phyloP scores from a whole-genome alignment of 2,329 filamentous ascomycete species.

The Diaporthe australafricana region DNA sequence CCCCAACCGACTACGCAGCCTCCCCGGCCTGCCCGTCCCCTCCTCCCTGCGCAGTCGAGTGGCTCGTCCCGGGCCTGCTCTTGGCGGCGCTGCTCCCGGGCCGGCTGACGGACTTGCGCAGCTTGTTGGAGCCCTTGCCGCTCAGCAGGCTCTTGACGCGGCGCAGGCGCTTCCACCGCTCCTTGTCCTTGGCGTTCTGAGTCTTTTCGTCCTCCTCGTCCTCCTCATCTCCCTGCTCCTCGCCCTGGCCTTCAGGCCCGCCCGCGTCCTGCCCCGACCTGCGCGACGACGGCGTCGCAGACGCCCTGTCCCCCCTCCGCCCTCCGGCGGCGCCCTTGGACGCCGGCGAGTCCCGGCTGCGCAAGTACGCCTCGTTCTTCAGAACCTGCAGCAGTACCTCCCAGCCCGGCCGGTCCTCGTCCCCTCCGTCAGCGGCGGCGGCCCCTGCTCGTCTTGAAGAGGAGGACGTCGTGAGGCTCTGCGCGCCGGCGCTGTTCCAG shows the following conservation, averaged over 20 bases:
- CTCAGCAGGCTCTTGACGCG: slow-evolving; percentile 79
- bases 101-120: slow-evolving; percentile 52
- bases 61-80: slow-evolving; percentile 39
- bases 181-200: slow-evolving; percentile 73
- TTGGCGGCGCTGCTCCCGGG: slow-evolving; percentile 50
- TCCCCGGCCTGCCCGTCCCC: slow-evolving; percentile 21
- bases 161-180: slow-evolving; percentile 78
- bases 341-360: slow-evolving; percentile 48
- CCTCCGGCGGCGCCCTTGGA: slow-evolving; percentile 13
- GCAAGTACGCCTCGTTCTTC: slow-evolving; percentile 68
- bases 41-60: slow-evolving; percentile 29
- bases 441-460: slow-evolving; percentile 23
- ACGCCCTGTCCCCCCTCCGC: slow-evolving; percentile 25
- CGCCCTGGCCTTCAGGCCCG: slow-evolving; percentile 37
- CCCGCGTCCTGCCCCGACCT: background rate
- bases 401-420: slow-evolving; percentile 63
- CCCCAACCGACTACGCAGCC: background rate
- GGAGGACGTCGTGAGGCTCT: slow-evolving; percentile 67
- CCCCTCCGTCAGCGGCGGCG: slow-evolving; percentile 48
- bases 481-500: slow-evolving; percentile 75
- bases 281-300: slow-evolving; percentile 38
- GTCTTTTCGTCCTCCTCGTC: slow-evolving; percentile 61
- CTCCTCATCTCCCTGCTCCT: slow-evolving; percentile 48
- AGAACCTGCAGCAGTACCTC: slow-evolving; percentile 65
- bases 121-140: slow-evolving; percentile 69